Base-by-base conservation (phyloP, 2,329 filamentous ascomycete species). In the Cercospora beticola region DNA sequence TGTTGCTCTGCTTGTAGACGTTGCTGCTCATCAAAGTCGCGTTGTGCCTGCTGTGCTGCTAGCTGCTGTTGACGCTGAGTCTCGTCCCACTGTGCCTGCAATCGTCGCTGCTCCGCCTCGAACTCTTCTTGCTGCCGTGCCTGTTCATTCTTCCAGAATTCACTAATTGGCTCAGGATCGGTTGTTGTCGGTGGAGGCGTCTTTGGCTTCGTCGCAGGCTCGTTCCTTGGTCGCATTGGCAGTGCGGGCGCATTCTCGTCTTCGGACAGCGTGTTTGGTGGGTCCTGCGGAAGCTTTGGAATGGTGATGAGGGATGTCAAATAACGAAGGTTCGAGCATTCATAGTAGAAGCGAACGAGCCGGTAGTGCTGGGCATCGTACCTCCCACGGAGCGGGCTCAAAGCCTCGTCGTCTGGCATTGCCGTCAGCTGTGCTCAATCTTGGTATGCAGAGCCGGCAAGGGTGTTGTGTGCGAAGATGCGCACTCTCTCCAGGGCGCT, bases 341-440 rank as follows among this genome's bases (percentile, higher is more conserved):
- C 95, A 81, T 98, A 98, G 83, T 99, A 99, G 82, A 98, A 99
- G 78, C 96, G 95, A 78, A 97, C 92, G 16, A 99, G 87, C 18
- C 95, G 92, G 83, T 98, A 94, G 80, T 99, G 95, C 78, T 98
- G 95, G 14, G 95, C 93, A 79, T 97, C 91, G 79, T 98, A 99
- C 76, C 94, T 87, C 70, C 90, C 88, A 67, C 94, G 90, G 6
- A 99, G 87, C 0, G 94, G 95, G 72, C 94, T 90, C 58, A 99
- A 86, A 6, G 93, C 94, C 69, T 97, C 95, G 71, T 96, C 92
- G 76, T 99, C 62, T 65, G 10, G 14, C 0, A 56, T 30, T 46
- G 8, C 21, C 8, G 62, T 57, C 14, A 59, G 62, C 56, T 33
- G 30, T 64, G 40, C 46, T 30, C 23, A 6, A 54, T n/a, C 16